Conservation (phyloP, 73 alveolate species). For the Paramecium octaurelia region DNA sequence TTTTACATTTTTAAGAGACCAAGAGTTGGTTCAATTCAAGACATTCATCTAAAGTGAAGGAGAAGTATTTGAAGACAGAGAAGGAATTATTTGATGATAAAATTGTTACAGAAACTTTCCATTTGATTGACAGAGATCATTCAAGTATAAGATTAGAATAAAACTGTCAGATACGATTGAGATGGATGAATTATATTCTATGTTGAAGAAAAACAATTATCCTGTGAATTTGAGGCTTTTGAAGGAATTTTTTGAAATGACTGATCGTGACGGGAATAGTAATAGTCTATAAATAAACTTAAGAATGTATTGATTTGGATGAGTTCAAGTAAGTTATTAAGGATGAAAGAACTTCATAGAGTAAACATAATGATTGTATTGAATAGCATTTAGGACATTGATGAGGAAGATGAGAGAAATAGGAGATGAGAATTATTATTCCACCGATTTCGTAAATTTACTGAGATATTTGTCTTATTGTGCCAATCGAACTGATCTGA, state of each 20-base stretch:
- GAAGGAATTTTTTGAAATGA: neutral
- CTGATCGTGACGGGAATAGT: slow-evolving; percentile 36
- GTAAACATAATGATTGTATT: neutral
- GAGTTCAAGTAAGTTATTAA: neutral
- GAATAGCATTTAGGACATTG: neutral
- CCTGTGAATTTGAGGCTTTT: neutral
- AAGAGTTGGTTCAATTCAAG: slow-evolving; percentile 20
- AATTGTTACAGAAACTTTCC: neutral
- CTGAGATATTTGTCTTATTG: slow-evolving; percentile 25
- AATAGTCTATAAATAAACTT: neutral
- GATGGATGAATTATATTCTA: neutral
- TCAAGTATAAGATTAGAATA: neutral
- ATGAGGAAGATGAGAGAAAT: slow-evolving; percentile 33
- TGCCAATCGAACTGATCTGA: neutral
- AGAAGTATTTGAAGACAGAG: neutral
- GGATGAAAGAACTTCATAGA: neutral
- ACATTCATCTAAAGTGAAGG: neutral
- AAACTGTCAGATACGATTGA: neutral
- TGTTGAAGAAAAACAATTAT: slow-evolving; percentile 17
- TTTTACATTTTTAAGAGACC: neutral
- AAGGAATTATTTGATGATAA: slow-evolving; percentile 23
- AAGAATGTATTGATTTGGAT: slow-evolving; percentile 41
- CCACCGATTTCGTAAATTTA: slow-evolving; percentile 37
- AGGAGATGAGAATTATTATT: slow-evolving; percentile 38
- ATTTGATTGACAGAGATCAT: slow-evolving; percentile 2